Base-by-base conservation (phyloP, 495 filamentous ascomycete species). In the Aspergillus hancockii region DNA sequence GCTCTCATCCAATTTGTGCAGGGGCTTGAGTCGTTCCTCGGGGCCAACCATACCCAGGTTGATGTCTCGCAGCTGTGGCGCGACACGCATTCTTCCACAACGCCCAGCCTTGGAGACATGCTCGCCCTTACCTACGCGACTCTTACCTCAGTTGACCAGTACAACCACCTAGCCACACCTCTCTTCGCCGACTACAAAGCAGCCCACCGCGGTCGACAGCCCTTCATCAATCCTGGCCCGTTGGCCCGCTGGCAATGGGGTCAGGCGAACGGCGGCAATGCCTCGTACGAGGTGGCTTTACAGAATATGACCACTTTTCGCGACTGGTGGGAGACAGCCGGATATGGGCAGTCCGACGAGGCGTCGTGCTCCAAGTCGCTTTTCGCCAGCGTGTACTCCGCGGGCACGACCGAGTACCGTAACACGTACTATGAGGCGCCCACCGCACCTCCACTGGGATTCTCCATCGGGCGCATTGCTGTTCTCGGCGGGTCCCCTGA, bases 211-310 rank as follows among this genome's bases (percentile, higher is more conserved):
- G 81, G 79, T 36, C 77, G 79, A 30, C 65, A 54, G 1, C 83
- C 83, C 1, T 85, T 83, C 52, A 70, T 86, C 22, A 78, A 85
- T 63, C 83, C 83, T 1, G 74, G 68, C 0, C 85, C 85, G 2
- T 62, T 84, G 5, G 59, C 72, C 2, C 79, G 85, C 8, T 90
- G 85, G 84, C 71, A 68, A 0, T 86, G 74, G 64, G 85, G 79
- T 28, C 78, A 82, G 56, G 49, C 63, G 4, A 67, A 75, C 41
- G 72, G 79, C 0, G 65, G 68, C 16, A 65, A 71, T 1, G 68
- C 69, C 0, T 62, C 79, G 9, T 69, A 62, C 21, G 65, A 73
- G 6, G 61, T 68, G 3, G 80, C 77, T 12, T 41, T 74, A 21
- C 57, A 60, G 4, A 82, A 83, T 61, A 79, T 79, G 56, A 79